Base-by-base conservation (phyloP, 225 moss, liverwort and hornwort genomes). In the Pseudisothecium myosuroides region DNA sequence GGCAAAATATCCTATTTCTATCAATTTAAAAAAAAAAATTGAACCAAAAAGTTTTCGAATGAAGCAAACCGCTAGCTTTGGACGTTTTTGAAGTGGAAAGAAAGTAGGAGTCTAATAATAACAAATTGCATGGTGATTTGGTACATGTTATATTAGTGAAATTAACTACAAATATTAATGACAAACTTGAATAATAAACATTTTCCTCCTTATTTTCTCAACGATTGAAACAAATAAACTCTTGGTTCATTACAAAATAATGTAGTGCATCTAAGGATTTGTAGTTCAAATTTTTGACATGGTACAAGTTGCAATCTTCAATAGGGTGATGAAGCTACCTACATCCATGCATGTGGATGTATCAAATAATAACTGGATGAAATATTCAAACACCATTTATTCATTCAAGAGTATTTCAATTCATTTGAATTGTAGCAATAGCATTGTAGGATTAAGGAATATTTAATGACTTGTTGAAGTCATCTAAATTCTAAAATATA, bases 11-110 rank as follows among this genome's bases (percentile, higher is more conserved):
- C 27, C 27, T 27, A 43, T 27, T 41, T 41, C 41, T 16, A 43
- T 43, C 9, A 27, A 27, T 41, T 41, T 26, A 26, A 41, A n/a
- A n/a, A n/a, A n/a, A n/a, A n/a, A n/a, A 71, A 14, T 27, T 71
- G 5, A 66, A 41, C 9, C 19, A 8, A 41, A 8, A 7, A 0
- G 1, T 8, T 71, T 37, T n/a, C 0, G 0, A 23, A 13, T 26
- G 26, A 71, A 26, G 4, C 8, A 7, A 39, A 69, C 5, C 14
- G 4, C 8, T 17, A 52, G 3, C 9, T 72, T 43, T 43, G 13
- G 3, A 27, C 24, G 3, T 7, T 16, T 9, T 72, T 43, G 3
- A 43, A 43, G 27, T 43, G 9, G 5, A 72, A 21, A 72, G 9
- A 43, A 72, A 43, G 5, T 71, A 71, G 15, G 15, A 71, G 41